phyloP scores from a whole-genome alignment of 2,329 filamentous ascomycete species.

The Exophiala viscosa region DNA sequence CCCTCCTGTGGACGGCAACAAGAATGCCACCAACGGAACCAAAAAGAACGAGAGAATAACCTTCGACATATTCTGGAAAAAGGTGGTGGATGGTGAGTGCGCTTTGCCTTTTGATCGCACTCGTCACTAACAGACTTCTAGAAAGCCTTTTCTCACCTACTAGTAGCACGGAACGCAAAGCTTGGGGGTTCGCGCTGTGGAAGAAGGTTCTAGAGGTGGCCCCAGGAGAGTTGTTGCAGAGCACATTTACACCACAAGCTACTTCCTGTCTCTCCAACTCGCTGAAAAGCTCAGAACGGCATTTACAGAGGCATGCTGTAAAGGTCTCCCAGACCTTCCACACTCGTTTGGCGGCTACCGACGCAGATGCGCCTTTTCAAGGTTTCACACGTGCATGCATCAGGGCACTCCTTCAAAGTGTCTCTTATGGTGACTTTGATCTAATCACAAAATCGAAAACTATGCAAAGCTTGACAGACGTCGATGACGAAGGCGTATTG shows the following conservation, averaged over 20 bases:
- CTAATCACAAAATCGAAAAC: conserved; percentile 74
- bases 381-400: conserved; percentile 35
- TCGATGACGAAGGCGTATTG: neutral
- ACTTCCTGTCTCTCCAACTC: conserved; percentile 81
- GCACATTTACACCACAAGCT: conserved; percentile 78
- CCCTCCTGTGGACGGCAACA: conserved; percentile 32
- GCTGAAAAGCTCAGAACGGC: conserved; percentile 70
- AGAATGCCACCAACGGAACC: conserved; percentile 27
- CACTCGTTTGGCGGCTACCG: conserved; percentile 44
- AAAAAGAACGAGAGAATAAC: conserved; percentile 35
- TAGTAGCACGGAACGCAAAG: conserved; percentile 84
- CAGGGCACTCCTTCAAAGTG: conserved; percentile 58
- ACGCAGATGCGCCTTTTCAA: conserved; percentile 57
- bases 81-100: conserved; percentile 63
- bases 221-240: conserved; percentile 48
- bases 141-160: conserved; percentile 78
- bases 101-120: too few species aligned
- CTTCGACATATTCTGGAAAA: conserved; percentile 79
- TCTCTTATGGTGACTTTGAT: conserved; percentile 77
- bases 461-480: conserved; percentile 17
- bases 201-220: conserved; percentile 64
- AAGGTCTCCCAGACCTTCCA: conserved; percentile 72
- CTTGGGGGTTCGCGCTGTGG: conserved; percentile 85
- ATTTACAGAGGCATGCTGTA: conserved; percentile 72
- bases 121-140: neutral